A percentile compares a stretch with the other conserved stretches of the same genome.
phyloP scores from a whole-genome alignment of 2,329 filamentous ascomycete species.

The Colletotrichum chrysophilum region DNA sequence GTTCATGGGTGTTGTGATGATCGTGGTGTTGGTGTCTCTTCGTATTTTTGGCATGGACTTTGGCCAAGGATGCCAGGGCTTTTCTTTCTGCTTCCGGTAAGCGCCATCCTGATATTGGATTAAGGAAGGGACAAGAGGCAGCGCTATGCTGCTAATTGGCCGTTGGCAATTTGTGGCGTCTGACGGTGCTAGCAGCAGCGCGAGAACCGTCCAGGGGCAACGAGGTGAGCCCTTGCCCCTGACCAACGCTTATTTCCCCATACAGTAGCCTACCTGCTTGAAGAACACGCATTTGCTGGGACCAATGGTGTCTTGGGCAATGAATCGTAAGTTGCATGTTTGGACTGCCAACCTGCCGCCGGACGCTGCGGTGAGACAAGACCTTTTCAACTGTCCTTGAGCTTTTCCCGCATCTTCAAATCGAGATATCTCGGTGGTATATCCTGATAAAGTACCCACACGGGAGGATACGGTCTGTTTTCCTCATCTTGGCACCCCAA shows the following conservation, averaged over 20 bases:
- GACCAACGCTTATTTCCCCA: slow-evolving; percentile 5
- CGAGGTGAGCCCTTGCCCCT: slow-evolving; percentile 1
- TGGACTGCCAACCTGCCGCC: background rate
- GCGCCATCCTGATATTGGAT: background rate
- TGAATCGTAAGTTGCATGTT: background rate
- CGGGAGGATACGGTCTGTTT: background rate
- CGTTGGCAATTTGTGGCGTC: background rate
- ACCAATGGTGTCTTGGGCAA: background rate
- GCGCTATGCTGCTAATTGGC: background rate
- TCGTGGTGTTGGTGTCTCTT: background rate
- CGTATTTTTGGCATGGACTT: slow-evolving; percentile 10
- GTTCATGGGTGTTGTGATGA: background rate
- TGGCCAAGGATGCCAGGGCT: background rate
- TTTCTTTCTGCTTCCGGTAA: background rate
- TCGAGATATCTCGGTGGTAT: background rate
- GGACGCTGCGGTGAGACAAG: background rate
- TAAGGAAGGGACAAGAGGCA: background rate
- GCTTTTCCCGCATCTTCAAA: background rate
- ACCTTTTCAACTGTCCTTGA: background rate
- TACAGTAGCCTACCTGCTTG: background rate
- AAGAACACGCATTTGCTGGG: background rate
- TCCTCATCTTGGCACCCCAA: background rate
- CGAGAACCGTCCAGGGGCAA: slow-evolving; percentile 5
- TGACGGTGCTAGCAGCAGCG: slow-evolving; percentile 1
- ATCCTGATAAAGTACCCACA: background rate